These are phyloP conservation scores for Trichosanthes truncata DNA, from an alignment of 306 rosid species.

Conservation along the genomic window DNA sequence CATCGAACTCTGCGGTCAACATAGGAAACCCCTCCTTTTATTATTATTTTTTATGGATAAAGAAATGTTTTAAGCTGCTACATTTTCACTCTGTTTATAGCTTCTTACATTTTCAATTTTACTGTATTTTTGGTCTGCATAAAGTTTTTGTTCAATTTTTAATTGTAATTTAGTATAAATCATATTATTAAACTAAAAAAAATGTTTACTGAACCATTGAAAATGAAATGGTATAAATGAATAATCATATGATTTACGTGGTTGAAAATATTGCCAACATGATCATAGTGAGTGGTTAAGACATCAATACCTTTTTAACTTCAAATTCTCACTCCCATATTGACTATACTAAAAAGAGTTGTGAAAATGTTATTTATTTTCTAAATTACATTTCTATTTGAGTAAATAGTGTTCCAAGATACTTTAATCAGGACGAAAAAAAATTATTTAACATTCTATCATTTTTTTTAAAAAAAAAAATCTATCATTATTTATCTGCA, in stretches of 20 bases:
- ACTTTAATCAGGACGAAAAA: no score
- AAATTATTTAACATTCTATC: no score
- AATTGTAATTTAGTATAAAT: not conserved
- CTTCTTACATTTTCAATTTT: not conserved
- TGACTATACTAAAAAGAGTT: no score
- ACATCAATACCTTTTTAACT: no score
- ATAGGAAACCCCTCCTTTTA: not conserved
- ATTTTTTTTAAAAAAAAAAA: no score
- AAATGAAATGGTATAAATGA: no score
- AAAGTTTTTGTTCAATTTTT: not conserved
- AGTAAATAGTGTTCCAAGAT: no score
- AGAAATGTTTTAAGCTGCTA: not conserved
- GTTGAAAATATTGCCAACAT: not conserved
- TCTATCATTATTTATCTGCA: no score
- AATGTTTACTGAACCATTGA: not conserved
- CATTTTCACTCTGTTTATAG: not conserved
- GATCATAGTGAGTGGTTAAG: no score
- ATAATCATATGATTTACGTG: not conserved
- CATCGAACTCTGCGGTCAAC: not conserved
- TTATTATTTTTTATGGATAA: not conserved
- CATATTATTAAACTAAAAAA: not conserved
- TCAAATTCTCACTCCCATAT: no score
- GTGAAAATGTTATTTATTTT: no score
- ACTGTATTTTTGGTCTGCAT: not conserved
- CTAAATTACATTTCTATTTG: no score